Percentiles rank a stretch among this genome's conserved stretches.
These are phyloP conservation scores for Microsporum canis DNA, from an alignment of 2,329 filamentous ascomycete species.

Conservation along the genomic window DNA sequence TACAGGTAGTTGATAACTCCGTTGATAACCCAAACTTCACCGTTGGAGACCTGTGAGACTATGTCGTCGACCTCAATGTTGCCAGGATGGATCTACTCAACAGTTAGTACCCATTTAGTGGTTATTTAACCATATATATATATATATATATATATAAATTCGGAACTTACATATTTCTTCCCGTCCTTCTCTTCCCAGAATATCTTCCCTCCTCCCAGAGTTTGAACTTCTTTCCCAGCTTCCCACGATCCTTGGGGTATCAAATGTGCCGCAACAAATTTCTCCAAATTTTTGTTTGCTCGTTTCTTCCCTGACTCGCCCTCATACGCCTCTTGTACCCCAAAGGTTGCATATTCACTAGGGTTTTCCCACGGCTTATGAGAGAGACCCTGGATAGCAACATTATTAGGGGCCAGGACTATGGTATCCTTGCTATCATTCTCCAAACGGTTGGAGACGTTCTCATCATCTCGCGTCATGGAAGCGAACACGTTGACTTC, in stretches of 20 bases:
- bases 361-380: constrained; percentile 64
- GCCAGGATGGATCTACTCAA: constrained; percentile 51
- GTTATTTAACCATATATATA: constrained; percentile 8
- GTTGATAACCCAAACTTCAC: constrained; percentile 71
- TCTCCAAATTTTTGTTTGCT: constrained; percentile 61
- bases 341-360: constrained; percentile 56
- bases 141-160: background rate
- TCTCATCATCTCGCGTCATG: constrained; percentile 62
- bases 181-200: constrained; percentile 70
- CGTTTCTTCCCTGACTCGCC: constrained; percentile 63
- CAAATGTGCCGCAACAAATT: constrained; percentile 80
- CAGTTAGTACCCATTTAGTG: background rate
- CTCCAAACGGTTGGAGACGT: constrained; percentile 58
- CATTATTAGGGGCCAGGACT: constrained; percentile 78
- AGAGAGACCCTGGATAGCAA: constrained; percentile 62
- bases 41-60: constrained; percentile 68
- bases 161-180: constrained; percentile 49
- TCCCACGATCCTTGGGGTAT: constrained; percentile 65
- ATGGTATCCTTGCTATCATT: constrained; percentile 60
- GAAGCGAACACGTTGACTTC: constrained; percentile 75
- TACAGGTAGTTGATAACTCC: constrained; percentile 45
- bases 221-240: constrained; percentile 54
- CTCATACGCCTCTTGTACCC: constrained; percentile 57
- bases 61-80: constrained; percentile 65
- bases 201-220: constrained; percentile 56